phyloP scores from a whole-genome alignment of 2,329 filamentous ascomycete genomes.

The Daldinia sp. region DNA sequence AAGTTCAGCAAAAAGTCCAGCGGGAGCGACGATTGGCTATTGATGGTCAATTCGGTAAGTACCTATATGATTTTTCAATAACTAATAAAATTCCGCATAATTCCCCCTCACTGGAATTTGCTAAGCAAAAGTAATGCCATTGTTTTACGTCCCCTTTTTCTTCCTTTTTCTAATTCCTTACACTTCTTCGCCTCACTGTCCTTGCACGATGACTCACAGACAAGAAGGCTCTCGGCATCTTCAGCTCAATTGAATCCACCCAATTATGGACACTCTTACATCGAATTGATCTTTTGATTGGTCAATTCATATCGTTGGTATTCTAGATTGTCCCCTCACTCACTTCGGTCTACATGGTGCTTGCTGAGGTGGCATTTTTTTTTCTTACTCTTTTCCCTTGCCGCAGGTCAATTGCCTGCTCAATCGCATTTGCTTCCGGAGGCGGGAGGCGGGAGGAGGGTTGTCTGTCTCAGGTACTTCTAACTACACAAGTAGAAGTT shows the following conservation, averaged over 20 bases:
- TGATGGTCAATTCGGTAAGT: background rate
- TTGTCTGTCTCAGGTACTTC: slow-evolving; percentile 14
- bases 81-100: background rate
- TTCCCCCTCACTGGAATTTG: slow-evolving; percentile 23
- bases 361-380: slow-evolving; percentile 14
- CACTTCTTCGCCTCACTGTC: slow-evolving; percentile 13
- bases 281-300: slow-evolving; percentile 15
- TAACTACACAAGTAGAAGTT: background rate
- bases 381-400: background rate
- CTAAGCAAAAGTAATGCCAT: slow-evolving; percentile 11
- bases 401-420: slow-evolving; percentile 28
- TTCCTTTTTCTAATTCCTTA: slow-evolving; percentile 14
- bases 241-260: slow-evolving; percentile 19
- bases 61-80: background rate
- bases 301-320: slow-evolving; percentile 23
- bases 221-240: slow-evolving; percentile 1
- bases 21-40: background rate
- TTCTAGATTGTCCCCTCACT: slow-evolving; percentile 9
- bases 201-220: slow-evolving; percentile 21
- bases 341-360: slow-evolving; percentile 1
- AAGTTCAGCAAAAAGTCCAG: no score
- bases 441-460: background rate
- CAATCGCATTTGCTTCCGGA: slow-evolving; percentile 34
- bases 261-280: slow-evolving; percentile 9
- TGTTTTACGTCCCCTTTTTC: slow-evolving; percentile 1